Percentiles rank a stretch among this genome's conserved stretches.
phyloP scores from a whole-genome alignment of 2,329 filamentous ascomycete species.

The Fusarium sp. region DNA sequence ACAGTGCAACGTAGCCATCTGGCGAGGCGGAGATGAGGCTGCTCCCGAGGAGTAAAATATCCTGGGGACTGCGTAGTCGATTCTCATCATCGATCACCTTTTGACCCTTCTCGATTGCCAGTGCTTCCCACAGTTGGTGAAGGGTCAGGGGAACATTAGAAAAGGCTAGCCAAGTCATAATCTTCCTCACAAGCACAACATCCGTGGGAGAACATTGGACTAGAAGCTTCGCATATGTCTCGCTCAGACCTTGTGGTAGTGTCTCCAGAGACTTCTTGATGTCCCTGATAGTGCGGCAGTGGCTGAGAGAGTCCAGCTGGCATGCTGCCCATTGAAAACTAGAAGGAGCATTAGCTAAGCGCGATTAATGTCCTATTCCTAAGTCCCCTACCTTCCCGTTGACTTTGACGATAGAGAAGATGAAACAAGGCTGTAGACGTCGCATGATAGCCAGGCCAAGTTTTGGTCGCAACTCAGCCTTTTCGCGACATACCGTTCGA shows the following conservation, averaged over 20 bases:
- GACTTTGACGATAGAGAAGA: neutral
- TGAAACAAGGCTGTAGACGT: neutral
- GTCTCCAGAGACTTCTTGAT: neutral
- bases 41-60: neutral
- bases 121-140: neutral
- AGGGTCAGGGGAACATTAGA: neutral
- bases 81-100: neutral
- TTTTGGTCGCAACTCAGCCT: neutral
- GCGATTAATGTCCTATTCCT: too few relatives aligned
- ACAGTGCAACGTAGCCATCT: neutral
- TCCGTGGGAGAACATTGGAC: neutral
- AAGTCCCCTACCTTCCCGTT: neutral
- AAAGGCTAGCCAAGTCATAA: neutral
- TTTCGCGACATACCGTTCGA: neutral
- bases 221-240: neutral
- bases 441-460: neutral
- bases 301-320: neutral
- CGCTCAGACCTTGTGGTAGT: neutral
- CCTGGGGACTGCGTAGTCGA: neutral
- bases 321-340: neutral
- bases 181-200: neutral
- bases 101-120: neutral
- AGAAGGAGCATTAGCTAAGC: neutral
- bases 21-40: neutral
- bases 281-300: neutral